phyloP scores from a whole-genome alignment of 2,329 filamentous ascomycete species.

The Fusarium acutatum region DNA sequence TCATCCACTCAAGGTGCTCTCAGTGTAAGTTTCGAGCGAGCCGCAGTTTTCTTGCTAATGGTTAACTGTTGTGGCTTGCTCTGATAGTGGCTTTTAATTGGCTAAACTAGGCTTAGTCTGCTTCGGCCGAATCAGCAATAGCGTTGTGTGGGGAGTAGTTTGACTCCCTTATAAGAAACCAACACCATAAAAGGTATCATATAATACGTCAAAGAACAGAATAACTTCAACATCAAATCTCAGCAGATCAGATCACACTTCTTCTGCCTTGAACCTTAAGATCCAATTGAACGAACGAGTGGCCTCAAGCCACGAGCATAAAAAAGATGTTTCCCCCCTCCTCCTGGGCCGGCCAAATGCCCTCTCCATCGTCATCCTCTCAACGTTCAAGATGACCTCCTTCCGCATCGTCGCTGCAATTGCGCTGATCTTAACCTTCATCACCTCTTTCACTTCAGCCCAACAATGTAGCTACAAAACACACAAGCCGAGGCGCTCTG shows the following conservation, averaged over 20 bases:
- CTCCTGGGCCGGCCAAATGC: not conserved
- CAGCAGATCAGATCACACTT: not conserved
- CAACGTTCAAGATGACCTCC: conserved; percentile 16
- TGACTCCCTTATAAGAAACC: not conserved
- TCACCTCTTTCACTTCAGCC: conserved; percentile 7
- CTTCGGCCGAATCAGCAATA: not conserved
- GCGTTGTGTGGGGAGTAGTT: not conserved
- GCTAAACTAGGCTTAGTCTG: not conserved
- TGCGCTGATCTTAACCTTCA: conserved; percentile 1
- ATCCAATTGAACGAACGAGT: not conserved
- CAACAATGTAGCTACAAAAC: conserved; percentile 32
- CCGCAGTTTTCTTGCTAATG: not conserved
- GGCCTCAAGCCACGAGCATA: not conserved
- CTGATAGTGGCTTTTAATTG: not conserved
- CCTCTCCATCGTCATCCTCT: conserved; percentile 3
- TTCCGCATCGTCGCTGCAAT: conserved; percentile 9
- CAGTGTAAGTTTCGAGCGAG: not conserved
- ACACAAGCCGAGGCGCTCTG: conserved; percentile 47
- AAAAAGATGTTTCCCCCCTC: not conserved
- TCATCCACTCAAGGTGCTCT: not conserved
- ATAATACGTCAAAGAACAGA: not conserved
- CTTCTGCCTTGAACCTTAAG: not conserved
- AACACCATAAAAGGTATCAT: not conserved
- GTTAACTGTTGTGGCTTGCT: not conserved
- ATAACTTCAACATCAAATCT: not conserved